Base-by-base conservation (phyloP, 148 eudicot species). In the Amaranthus palmeri region DNA sequence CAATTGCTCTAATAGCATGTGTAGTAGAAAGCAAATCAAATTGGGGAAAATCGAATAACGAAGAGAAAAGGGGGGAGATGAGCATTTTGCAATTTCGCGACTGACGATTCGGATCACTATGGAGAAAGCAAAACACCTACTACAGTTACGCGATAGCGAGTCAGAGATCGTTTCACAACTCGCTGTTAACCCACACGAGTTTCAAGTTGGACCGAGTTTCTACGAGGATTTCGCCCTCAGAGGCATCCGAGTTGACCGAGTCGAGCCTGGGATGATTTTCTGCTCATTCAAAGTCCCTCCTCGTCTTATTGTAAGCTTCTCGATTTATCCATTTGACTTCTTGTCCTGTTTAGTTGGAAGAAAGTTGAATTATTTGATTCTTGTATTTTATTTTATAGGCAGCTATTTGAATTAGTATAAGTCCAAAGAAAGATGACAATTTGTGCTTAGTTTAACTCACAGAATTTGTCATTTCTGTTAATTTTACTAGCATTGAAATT, bases 211-310 rank as follows among this genome's bases (percentile, higher is more conserved):
- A 0, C 77, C 73, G 40, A 86, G 90, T 76, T 86, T 90, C 81
- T 88, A 68, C 51, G 92, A 90, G 52, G 85, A 86, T 46, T 85
- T 74, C 47, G 81, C 77, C 8, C 85, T 88, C 4, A 65, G 80
- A 60, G 96, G 96, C 62, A 85, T 88, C 79, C 88, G 87, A 73
- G 90, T 90, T 45, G 81, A 83, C 82, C 92, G 88, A 70, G 82
- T 83, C 68, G 79, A 88, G 71, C 84, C 92, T 61, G 92, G 81
- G 40, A 43, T 54, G 46, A 70, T 88, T 55, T 72, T 71, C 68
- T 90, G 96, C 51, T 49, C 92, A 53, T 90, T 86, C 83, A 85
- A 54, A 57, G 90, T 90, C 59, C 96, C 92, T 46, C 85, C 88
- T 80, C 92, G 88, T 3, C 86, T 84, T 56, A 59, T 74, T 15